Evolutionary conservation across 2,329 filamentous ascomycete species (phyloP).

Genomic region (Beauveria rudraprayagi): DNA sequence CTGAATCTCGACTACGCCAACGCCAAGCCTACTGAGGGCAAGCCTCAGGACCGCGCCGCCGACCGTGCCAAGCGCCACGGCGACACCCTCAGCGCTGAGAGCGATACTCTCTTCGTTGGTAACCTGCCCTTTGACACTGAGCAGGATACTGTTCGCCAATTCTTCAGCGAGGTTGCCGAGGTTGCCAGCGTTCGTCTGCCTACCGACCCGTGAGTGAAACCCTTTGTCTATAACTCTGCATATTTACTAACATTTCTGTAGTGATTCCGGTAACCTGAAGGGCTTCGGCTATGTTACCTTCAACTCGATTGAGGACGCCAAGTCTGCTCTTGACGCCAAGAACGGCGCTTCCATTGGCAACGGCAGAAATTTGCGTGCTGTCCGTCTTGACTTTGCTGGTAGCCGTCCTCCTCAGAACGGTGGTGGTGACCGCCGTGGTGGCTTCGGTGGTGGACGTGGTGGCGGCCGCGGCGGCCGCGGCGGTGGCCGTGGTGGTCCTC

Average conservation of each 20-base stretch:
- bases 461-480: constrained; percentile 41
- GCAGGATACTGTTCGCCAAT: constrained; percentile 65
- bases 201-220: constrained; percentile 59
- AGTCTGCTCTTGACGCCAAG: constrained; percentile 60
- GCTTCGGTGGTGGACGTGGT: constrained; percentile 45
- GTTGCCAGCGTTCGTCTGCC: constrained; percentile 79
- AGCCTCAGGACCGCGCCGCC: constrained; percentile 47
- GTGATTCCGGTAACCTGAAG: constrained; percentile 76
- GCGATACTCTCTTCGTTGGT: constrained; percentile 83
- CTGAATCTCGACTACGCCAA: constrained; percentile 75
- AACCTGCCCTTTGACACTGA: constrained; percentile 81
- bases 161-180: constrained; percentile 63
- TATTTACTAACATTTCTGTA: constrained; percentile 22
- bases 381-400: constrained; percentile 77
- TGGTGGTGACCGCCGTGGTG: constrained; percentile 38
- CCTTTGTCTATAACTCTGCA: no score
- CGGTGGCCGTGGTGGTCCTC: constrained; percentile 42
- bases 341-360: constrained; percentile 56
- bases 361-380: constrained; percentile 61
- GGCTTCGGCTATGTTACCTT: constrained; percentile 91
- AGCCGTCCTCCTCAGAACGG: constrained; percentile 56
- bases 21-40: constrained; percentile 49
- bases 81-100: constrained; percentile 70
- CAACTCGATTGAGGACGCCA: constrained; percentile 73
- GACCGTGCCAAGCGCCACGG: constrained; percentile 64